These are phyloP conservation scores for Aspergillus texensis DNA, from an alignment of 2,329 filamentous ascomycete genomes.

Conservation along the genomic window DNA sequence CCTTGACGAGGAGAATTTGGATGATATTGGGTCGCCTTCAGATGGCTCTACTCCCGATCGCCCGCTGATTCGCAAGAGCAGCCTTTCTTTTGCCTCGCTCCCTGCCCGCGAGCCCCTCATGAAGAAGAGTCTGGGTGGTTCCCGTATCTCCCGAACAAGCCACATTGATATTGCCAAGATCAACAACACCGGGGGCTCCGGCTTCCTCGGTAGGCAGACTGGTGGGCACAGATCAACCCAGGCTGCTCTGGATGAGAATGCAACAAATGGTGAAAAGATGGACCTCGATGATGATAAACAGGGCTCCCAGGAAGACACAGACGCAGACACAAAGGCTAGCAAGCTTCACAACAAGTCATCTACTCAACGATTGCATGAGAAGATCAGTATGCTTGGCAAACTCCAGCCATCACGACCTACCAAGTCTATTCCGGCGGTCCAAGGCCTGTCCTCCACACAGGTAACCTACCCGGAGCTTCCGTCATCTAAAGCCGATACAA, in stretches of 20 bases:
- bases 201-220: constrained; percentile 73
- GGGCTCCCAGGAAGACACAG: constrained; percentile 44
- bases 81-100: constrained; percentile 88
- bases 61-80: constrained; percentile 85
- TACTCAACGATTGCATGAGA: constrained; percentile 90
- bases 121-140: constrained; percentile 78
- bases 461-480: constrained; percentile 42
- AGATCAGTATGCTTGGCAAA: constrained; percentile 76
- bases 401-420: constrained; percentile 50
- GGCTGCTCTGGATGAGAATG: constrained; percentile 43
- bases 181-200: constrained; percentile 57
- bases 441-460: constrained; percentile 31
- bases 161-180: constrained; percentile 67
- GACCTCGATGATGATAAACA: constrained; percentile 59
- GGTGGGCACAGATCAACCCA: constrained; percentile 57
- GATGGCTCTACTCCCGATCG: constrained; percentile 54
- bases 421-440: constrained; percentile 47
- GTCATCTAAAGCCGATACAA: constrained; percentile 31
- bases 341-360: constrained; percentile 80
- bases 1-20: constrained; percentile 37
- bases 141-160: constrained; percentile 72
- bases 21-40: constrained; percentile 52
- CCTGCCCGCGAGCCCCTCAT: constrained; percentile 86
- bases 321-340: constrained; percentile 54
- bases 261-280: constrained; percentile 49